Base-by-base conservation (phyloP, 2,329 filamentous ascomycete genomes). In the Aspergillus sp. region DNA sequence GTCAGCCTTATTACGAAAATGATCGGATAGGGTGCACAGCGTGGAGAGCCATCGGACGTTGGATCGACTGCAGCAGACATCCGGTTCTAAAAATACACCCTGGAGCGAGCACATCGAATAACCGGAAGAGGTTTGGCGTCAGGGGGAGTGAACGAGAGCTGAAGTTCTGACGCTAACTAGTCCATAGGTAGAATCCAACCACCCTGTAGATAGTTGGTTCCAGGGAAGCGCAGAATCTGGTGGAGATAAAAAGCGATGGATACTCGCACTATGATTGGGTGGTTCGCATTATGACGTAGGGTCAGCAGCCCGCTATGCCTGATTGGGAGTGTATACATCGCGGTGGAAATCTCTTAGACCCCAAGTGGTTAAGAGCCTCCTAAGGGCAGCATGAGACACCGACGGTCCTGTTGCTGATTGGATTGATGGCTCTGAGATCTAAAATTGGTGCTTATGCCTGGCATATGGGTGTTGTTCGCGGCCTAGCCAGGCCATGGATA, bases 241-340 rank as follows among this genome's bases (percentile, higher is more conserved):
- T 22, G 40, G 40, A 42, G 17, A 42, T 24, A 8, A 13, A 10
- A 8, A 42, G 40, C 33, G n/a, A 35, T n/a, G 14, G 5, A 19
- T 3, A 6, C 44, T 9, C 44, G n/a, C 44, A 46, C 44, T 8
- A 9, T 35, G 26, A 46, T 46, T 46, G 44, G 44, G 44, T 46
- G 44, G 44, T 35, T 46, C 44, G 44, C 44, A 35, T 46, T 46
- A 46, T 46, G 44, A 46, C 44, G 44, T 46, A 46, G 44, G 14
- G 24, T 32, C 44, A 46, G 44, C 44, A 46, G 44, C 9, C n/a
- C 44, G 44, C 44, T 46, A 46, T 17, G 20, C 44, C 44, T 6
- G 24, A 46, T 33, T 9, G 44, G 44, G 44, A n/a, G 26, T n/a
- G 44, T 46, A 46, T 46, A 46, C 44, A 46, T 46, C 24, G 44